Evolutionary conservation across 1,284 basidiomycete genomes (phyloP), one percentile per base, ranked within the genome.

Genomic region (Flammula alnicola): DNA sequence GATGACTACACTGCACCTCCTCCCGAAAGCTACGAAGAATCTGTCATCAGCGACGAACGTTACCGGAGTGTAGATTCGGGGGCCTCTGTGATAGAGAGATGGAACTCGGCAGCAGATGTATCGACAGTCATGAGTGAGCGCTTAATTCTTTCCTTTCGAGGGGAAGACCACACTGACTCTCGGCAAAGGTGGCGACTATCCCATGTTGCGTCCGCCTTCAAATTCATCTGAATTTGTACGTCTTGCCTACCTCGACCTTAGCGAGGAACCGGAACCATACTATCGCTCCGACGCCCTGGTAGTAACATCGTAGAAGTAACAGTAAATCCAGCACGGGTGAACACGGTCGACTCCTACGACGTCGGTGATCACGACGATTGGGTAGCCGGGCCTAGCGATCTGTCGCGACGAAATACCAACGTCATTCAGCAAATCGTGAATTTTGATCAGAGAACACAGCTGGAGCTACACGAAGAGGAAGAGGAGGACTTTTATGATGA

Each of bases 401-500:
- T 65, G 11, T 50, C 57, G 8, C 68, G 69, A 30, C 57, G 65
- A 9, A 63, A 68, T 29, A 70, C 66, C 25, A 63, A 64, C 19
- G 55, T 71, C n/a, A 59, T 72, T 11, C 63, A 56, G 20, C 61
- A 61, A 35, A 65, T 71, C 49, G 60, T 58, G 39, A 59, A 56
- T 52, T 64, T 63, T 48, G 64, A 61, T 64, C 68, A 44, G 60
- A 38, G 54, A 10, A 57, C 62, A 23, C 55, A 51, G 36, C 57
- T 75, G 54, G 72, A 71, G 49, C 67, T 75, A 45, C 74, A 74
- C 12, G 66, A 64, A 33, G 68, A 80, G 48, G 83, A 83, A 37
- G 83, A 87, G 31, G 82, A 83, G 19, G 83, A 88, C 11, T 66
- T 84, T 38, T 47, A 39, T 19, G 85, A 89, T 45, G 84, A 88